Evolutionary conservation across 2,329 filamentous ascomycete species (phyloP), one percentile per base, ranked within the genome.

Genomic region (Mycocentrospora acerina): DNA sequence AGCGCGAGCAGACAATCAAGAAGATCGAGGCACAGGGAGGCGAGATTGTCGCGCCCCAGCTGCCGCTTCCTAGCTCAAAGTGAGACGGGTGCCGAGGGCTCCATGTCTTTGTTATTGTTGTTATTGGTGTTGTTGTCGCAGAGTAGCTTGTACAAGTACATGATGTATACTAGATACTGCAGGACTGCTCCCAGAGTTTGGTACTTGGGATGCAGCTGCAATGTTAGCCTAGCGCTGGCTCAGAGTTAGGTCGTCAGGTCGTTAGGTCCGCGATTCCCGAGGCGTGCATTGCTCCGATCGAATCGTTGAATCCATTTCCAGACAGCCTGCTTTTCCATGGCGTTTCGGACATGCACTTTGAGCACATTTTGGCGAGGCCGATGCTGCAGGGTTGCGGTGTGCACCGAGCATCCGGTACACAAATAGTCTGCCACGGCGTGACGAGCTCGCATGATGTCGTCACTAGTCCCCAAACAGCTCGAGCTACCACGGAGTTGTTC

Each of bases 1-100:
- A 95, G 57, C 89, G 91, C 70, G 85, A 87, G 60, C 76, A 83
- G 70, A 86, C 88, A 16, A 65, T 67, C 47, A 66, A 65, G 42
- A 57, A 48, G 46, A 64, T 67, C 37, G 66, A 70, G 61, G 65
- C 69, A 51, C 60, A 77, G 60, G 71, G 71, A 10, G 64, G 60
- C 36, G 61, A 66, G 35, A 60, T 66, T 17, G 46, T 50, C 17
- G 59, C 64, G 29, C 64, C 64, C 10, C 62, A 65, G 42, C 43
- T 65, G 33, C 61, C 63, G 13, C 45, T 62, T 18, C 52, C 51
- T 12, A 48, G 57, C 16, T 47, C 46, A 35, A 56, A 53, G 29
- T 52, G 41, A 35, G 32, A n/a, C n/a, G n/a, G n/a, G n/a, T n/a
- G n/a, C n/a, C n/a, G n/a, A n/a, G n/a, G n/a, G n/a, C n/a, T n/a